Evolutionary conservation across 106 monocot species (phyloP), one percentile per base, ranked within the genome.

Genomic region (Acorus calamus): DNA sequence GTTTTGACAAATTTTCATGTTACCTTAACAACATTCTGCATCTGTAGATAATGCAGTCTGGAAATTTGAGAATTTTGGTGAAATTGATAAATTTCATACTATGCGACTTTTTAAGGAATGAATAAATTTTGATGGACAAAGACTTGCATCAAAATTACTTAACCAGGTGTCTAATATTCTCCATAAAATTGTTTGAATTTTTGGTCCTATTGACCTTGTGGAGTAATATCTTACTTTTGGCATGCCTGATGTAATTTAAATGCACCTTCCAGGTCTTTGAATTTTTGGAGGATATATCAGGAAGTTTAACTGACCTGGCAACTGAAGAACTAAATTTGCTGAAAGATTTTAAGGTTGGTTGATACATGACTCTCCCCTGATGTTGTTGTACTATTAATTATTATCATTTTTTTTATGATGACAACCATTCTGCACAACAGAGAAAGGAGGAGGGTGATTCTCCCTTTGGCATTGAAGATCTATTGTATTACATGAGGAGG

Each of bases 271-370:
- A 98, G 98, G 92, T 98, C 14, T 81, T 92, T 77, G 80, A 86
- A 67, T 88, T 98, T 79, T 71, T 98, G 44, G 85, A 98, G 77
- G 85, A 92, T 57, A 14, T 88, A 44, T 98, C 98, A 50, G 47
- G 11, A 11, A 78, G 74, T 68, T 61, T 92, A 53, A 83, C 67
- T 52, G 83, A 79, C 13, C 13, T 83, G 53, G 98, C 98, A 45
- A 75, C 52, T 53, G 72, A 68, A 74, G 98, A 98, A 68, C 92
- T 98, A 58, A 75, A 71, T 59, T 5, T 83, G 46, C 98, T 98
- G 42, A 85, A 79, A 74, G 83, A 92, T 67, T 70, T 98, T 50
- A 98, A 98, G 98, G 98, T 92, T 60, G 14, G 63, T 62, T 49
- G 28, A 28, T 28, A 28, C 9, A 2, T 9, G 28, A 0, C 51